Base-by-base conservation (phyloP, 1,284 basidiomycete genomes). In the Sporisorium reilianum region DNA sequence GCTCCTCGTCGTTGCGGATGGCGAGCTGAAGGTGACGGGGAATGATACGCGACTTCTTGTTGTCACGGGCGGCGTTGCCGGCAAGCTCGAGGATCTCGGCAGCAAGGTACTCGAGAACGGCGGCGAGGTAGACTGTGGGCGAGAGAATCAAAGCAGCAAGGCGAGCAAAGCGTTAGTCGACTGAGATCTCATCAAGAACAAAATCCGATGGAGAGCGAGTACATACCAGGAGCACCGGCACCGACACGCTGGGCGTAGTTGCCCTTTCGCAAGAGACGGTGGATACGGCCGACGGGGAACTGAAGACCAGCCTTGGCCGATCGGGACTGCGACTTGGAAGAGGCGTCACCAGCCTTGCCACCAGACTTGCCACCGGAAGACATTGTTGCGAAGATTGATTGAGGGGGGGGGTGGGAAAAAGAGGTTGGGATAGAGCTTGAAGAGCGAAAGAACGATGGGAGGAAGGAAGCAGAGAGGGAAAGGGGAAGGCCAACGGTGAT, bases 31-130 rank as follows among this genome's bases (percentile, higher is more conserved):
- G 86, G 86, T 95, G 94, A 78, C 93, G 92, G 26, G 95, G 95
- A 2, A 94, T 97, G 86, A 98, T 97, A 86, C 96, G 93, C 87
- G 97, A 97, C 55, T 97, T 94, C 64, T 92, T 90, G 50, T 97
- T 89, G 87, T 98, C 95, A 85, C 97, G 96, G 10, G 95, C 95
- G 26, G 95, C 95, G 86, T 98, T 98, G 92, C 92, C 93, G 64
- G 93, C 93, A 52, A 95, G 88, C 83, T 95, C 94, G 60, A 95
- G 87, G n/a, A 95, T 93, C 85, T 95, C 93, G 36, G 93, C 93
- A 0, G 93, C 94, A 49, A 95, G 88, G 82, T 95, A 95, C 85
- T 95, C 93, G 51, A 95, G 88, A 78, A 95, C 93, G 30, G 94
- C 93, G 74, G 93, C 92, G 69, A 94, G 89, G 87, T 94, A 95